Conservation (phyloP, 371 early-diverging fungal species). For the Blakeslea trispora region DNA sequence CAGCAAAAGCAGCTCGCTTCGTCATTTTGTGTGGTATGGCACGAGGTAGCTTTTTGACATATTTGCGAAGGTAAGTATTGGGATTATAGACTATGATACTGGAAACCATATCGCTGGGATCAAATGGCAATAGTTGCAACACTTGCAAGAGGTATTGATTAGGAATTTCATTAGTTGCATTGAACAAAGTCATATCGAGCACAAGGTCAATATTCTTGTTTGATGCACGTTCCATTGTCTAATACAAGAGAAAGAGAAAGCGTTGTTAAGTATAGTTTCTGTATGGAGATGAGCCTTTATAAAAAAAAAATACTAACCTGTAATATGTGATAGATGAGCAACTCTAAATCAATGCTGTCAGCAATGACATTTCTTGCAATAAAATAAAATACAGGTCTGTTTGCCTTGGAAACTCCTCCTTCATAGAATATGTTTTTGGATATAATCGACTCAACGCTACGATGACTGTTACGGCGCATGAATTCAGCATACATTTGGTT, state of each 20-base stretch:
- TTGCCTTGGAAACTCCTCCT: constrained; percentile 76
- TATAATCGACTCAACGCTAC: constrained; percentile 64
- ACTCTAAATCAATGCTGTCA: constrained; percentile 83
- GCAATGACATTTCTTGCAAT: constrained; percentile 76
- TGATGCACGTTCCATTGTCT: constrained; percentile 60
- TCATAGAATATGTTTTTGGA: constrained; percentile 79
- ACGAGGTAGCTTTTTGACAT: constrained; percentile 61
- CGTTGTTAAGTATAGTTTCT: no score
- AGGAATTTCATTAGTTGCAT: constrained; percentile 80
- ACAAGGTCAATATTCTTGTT: constrained; percentile 76
- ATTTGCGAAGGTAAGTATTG: constrained; percentile 77
- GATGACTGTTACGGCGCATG: constrained; percentile 74
- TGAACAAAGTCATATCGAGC: constrained; percentile 83
- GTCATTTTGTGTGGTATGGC: constrained; percentile 62
- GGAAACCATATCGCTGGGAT: constrained; percentile 53
- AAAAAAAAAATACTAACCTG: constrained; percentile 57
- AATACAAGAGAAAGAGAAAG: constrained; percentile 12
- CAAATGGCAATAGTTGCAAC: constrained; percentile 71
- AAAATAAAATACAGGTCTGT: constrained; percentile 83
- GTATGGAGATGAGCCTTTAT: no score
- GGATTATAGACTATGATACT: constrained; percentile 78
- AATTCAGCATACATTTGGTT: constrained; percentile 77
- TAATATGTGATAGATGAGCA: constrained; percentile 72
- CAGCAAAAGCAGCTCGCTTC: constrained; percentile 67
- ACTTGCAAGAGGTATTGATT: constrained; percentile 76